Base-by-base conservation (phyloP, 1,284 basidiomycete species). In the Boletus albobrunnescens region DNA sequence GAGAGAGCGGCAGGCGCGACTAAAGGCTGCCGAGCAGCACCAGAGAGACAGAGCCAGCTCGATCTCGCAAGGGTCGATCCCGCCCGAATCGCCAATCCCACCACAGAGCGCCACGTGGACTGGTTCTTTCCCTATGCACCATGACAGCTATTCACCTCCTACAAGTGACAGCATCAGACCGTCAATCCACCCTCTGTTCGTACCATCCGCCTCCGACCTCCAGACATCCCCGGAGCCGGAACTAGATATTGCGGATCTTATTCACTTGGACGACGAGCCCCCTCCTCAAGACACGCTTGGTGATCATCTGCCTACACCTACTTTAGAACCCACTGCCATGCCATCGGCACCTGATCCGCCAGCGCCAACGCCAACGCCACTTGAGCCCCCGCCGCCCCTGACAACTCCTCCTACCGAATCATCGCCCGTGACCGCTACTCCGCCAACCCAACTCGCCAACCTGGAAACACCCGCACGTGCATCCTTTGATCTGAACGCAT, bases 251-350 rank as follows among this genome's bases (percentile, higher is more conserved):
- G 78, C 78, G 30, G 85, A 88, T 61, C 69, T 88, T 52, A 87
- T 88, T 54, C 86, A 88, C 60, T 80, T 88, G 51, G 86, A 88
- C 53, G 86, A 87, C 47, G 86, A 88, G 49, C 67, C 67, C 33
- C 27, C 48, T 24, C 43, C 55, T 24, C 50, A 56, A 36, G 67
- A 65, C 35, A 48, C 44, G 13, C 51, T 50, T 33, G 36, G 37
- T 30, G 61, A 55, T 47, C 61, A 46, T n/a, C 22, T 39, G 38
- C 45, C 56, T n/a, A 46, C 49, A 4, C 47, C 55, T 20, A 12
- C 44, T 46, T 23, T 49, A 39, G 57, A 58, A 36, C 9, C 36
- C 16, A 35, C 54, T 24, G 23, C 30, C 16, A 3, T 55, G n/a
- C 26, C 49, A 32, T 38, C 44, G 30, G 53, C 16, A 35, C 22